phyloP scores from a whole-genome alignment of 2,329 filamentous ascomycete species.

The Calonectria pseudoreteaudii region DNA sequence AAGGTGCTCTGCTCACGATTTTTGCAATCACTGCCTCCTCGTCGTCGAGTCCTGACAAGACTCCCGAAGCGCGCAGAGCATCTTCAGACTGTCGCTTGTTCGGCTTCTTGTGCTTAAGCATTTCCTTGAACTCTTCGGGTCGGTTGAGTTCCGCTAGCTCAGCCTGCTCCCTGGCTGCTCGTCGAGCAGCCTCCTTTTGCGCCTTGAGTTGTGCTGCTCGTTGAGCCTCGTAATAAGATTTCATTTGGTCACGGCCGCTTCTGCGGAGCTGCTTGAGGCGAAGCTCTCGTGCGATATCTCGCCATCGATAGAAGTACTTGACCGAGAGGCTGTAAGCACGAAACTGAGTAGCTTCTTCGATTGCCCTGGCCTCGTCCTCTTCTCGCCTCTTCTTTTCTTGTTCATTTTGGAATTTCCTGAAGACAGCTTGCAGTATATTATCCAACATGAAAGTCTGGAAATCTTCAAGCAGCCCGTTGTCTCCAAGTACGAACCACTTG shows the following conservation, averaged over 20 bases:
- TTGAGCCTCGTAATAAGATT: slow-evolving; percentile 57
- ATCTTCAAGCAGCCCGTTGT: slow-evolving; percentile 64
- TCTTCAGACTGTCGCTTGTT: slow-evolving; percentile 49
- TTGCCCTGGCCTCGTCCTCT: slow-evolving; percentile 61
- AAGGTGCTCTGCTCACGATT: slow-evolving; percentile 49
- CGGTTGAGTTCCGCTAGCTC: slow-evolving; percentile 46
- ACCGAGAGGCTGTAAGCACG: slow-evolving; percentile 61
- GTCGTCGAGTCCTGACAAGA: slow-evolving; percentile 55
- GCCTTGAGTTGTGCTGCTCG: slow-evolving; percentile 47
- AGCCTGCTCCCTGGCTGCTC: slow-evolving; percentile 40
- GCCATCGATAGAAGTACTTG: slow-evolving; percentile 70
- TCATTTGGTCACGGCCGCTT: slow-evolving; percentile 63
- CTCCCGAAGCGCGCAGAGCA: slow-evolving; percentile 55
- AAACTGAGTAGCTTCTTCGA: slow-evolving; percentile 62
- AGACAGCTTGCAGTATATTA: slow-evolving; percentile 57
- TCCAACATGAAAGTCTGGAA: slow-evolving; percentile 61
- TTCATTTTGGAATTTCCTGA: slow-evolving; percentile 53
- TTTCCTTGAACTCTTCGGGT: slow-evolving; percentile 49
- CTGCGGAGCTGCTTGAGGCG: slow-evolving; percentile 63
- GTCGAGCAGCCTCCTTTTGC: slow-evolving; percentile 49
- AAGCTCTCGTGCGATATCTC: slow-evolving; percentile 59
- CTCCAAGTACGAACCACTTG: slow-evolving; percentile 66
- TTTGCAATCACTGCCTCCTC: slow-evolving; percentile 50
- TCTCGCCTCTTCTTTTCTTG: slow-evolving; percentile 55
- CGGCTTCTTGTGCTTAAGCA: slow-evolving; percentile 47